Evolutionary conservation across 805 yeast genomes (phyloP), one percentile per base, ranked within the genome.

Genomic region (Candida taoyuanica): DNA sequence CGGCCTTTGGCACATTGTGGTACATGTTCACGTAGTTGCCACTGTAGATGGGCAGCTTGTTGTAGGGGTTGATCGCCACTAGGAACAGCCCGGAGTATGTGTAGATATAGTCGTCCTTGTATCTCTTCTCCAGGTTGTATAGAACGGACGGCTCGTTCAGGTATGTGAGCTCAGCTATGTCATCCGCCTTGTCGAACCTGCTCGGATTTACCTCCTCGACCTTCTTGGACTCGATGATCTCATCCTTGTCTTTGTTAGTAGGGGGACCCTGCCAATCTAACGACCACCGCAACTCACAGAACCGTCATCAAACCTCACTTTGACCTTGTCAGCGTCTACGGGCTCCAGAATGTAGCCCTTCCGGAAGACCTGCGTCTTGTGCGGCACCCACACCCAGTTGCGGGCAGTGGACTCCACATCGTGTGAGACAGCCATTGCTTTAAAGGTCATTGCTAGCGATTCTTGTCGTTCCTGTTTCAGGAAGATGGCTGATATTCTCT

Each of bases 61-160:
- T 76, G 65, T 93, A 93, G 0, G 99, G 99, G 53, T 93, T 93
- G 34, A 93, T 79, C 1, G 98, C 97, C 12, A 93, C 99, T 47
- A 93, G 68, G 53, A 93, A 93, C 7, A 93, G 73, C 5, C 99
- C 99, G 0, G 97, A 89, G 57, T 88, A 88, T 0, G 99, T 93
- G 63, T 91, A 87, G 35, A 93, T 89, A 53, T 74, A 56, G 57
- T 87, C 94, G 46, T 80, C 81, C 42, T 65, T 59, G 61, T 89
- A 93, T 51, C 99, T 73, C 35, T 80, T 64, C 49, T 78, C 75
- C 45, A 93, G 62, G 58, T 93, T 93, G 62, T 87, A 73, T 8
- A 93, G 74, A n/a, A 93, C 98, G 0, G 96, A 84, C 0, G 98
- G 95, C 58, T 93, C 99, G 59, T 91, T 93, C 44, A 93, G 68